phyloP scores from a whole-genome alignment of 2,329 filamentous ascomycete species.

The Mariannaea elegans region DNA sequence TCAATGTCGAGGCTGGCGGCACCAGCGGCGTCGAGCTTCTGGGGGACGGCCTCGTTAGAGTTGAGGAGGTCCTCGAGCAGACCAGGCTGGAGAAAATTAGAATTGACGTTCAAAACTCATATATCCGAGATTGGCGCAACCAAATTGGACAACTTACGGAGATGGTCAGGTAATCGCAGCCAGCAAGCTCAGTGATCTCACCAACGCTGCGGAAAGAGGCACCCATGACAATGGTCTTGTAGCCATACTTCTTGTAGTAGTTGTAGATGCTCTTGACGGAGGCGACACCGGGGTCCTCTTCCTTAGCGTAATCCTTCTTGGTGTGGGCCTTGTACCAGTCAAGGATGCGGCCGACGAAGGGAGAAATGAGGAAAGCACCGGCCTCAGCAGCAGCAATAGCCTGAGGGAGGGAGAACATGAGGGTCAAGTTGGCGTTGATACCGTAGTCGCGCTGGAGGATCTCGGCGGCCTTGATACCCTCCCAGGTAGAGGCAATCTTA shows the following conservation, averaged over 20 bases:
- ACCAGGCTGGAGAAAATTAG: slow-evolving; percentile 69
- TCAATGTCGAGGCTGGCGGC: slow-evolving; percentile 77
- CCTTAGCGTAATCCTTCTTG: slow-evolving; percentile 90
- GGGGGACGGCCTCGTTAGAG: slow-evolving; percentile 80
- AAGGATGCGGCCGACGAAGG: slow-evolving; percentile 98
- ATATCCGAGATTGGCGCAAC: neutral
- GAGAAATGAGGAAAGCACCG: slow-evolving; percentile 95
- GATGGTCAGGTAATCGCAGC: slow-evolving; percentile 99
- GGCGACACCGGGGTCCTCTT: slow-evolving; percentile 95
- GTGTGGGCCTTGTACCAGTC: slow-evolving; percentile 98
- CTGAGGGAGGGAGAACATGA: slow-evolving; percentile 97
- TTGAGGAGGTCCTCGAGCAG: slow-evolving; percentile 94
- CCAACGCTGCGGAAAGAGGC: slow-evolving; percentile 96
- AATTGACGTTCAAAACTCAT: neutral
- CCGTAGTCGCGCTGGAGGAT: slow-evolving; percentile 95
- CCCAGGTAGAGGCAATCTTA: slow-evolving; percentile 99
- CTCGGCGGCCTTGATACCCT: slow-evolving; percentile 98
- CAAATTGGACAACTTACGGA: slow-evolving; percentile 67
- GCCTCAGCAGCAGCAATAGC: slow-evolving; percentile 97
- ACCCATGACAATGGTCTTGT: slow-evolving; percentile 99
- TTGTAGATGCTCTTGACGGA: slow-evolving; percentile 96
- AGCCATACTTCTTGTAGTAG: slow-evolving; percentile 99
- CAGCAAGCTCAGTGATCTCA: slow-evolving; percentile 97
- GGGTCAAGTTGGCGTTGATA: slow-evolving; percentile 98
- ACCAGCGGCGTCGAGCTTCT: slow-evolving; percentile 84